Percentiles rank a stretch among this genome's conserved stretches.
Conservation (phyloP, 2,329 filamentous ascomycete species). For the Aphanocladium album region DNA sequence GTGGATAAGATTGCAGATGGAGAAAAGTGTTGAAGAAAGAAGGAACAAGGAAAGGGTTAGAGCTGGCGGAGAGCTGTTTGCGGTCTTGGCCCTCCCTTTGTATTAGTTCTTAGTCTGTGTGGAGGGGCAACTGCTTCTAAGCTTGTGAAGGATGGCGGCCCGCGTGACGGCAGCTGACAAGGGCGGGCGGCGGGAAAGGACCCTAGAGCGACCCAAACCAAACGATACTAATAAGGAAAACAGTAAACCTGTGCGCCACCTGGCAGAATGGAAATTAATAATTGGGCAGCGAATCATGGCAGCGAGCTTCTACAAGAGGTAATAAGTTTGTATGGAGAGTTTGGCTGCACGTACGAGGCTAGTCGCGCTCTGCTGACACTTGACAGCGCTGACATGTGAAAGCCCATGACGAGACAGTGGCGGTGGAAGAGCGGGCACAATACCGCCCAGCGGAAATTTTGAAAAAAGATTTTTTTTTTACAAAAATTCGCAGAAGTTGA, state of each 20-base stretch:
- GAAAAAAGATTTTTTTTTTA: background rate
- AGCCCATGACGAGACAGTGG: background rate
- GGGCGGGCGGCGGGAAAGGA: background rate
- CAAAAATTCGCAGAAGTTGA: no score
- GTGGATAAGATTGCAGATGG: background rate
- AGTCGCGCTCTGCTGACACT: background rate
- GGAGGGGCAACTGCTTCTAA: background rate
- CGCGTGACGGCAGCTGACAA: background rate
- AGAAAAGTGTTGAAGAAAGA: background rate
- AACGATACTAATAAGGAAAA: background rate
- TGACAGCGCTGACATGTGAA: background rate
- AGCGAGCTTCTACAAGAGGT: background rate
- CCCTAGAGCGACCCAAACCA: background rate
- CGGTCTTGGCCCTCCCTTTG: background rate
- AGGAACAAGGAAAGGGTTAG: background rate
- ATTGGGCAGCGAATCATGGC: background rate
- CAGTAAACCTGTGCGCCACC: background rate
- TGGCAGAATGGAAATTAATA: background rate
- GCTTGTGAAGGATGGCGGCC: conserved; percentile 2
- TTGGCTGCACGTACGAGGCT: background rate
- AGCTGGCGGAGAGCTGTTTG: background rate
- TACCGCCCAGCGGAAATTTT: background rate
- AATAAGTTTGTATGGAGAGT: background rate
- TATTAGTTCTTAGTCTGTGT: background rate
- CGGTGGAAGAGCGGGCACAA: no score